Percentiles rank a stretch among this genome's conserved stretches.
Conservation (phyloP, 108 stramenopile genomes). For the Stephanodiscus minutulus region DNA sequence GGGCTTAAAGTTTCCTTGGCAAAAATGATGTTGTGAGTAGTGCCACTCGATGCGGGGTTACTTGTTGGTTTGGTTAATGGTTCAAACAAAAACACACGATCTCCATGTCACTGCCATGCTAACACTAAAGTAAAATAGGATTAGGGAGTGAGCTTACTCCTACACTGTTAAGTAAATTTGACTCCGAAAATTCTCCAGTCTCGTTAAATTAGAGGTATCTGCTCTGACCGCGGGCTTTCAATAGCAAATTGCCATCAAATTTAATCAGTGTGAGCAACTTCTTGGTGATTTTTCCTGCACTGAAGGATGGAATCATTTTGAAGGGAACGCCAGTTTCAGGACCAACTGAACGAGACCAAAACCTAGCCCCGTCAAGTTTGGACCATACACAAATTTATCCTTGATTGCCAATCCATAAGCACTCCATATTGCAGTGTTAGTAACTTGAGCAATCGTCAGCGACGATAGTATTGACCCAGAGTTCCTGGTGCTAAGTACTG, state of each 20-base stretch:
- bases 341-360: constrained; percentile 43
- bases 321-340: constrained; percentile 39
- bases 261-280: no score
- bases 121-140: not conserved
- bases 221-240: not conserved
- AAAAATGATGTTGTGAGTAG: constrained; percentile 12
- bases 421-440: constrained; percentile 62
- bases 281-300: no score
- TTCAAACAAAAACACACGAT: not conserved
- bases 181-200: not conserved
- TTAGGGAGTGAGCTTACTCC: not conserved
- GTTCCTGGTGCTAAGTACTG: constrained; percentile 41
- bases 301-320: constrained; percentile 9
- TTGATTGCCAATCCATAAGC: constrained; percentile 53
- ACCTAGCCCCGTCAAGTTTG: constrained; percentile 34
- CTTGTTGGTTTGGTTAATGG: not conserved
- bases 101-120: not conserved
- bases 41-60: not conserved
- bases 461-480: constrained; percentile 46
- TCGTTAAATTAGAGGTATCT: no score
- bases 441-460: constrained; percentile 53
- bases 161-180: not conserved
- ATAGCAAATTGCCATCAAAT: not conserved
- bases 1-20: constrained; percentile 53
- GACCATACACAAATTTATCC: constrained; percentile 64